A percentile compares a stretch with the other conserved stretches of the same genome.
phyloP scores from a whole-genome alignment of 2,329 filamentous ascomycete genomes.

The Penicillium hordei region DNA sequence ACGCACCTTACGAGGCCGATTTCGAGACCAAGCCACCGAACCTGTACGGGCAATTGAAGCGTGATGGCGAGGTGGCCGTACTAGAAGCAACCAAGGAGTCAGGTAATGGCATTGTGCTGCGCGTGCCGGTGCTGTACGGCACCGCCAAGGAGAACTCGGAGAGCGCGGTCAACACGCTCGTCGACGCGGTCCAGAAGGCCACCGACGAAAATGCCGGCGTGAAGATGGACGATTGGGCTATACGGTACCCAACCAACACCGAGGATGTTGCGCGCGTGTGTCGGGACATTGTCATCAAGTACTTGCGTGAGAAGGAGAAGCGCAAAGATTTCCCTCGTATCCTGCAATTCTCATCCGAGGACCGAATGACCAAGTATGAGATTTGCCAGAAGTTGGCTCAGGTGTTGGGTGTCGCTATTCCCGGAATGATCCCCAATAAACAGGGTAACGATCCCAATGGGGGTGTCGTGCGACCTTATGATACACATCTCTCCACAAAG shows the following conservation, averaged over 20 bases:
- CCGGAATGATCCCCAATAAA: slow-evolving; percentile 64
- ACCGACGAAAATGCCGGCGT: slow-evolving; percentile 62
- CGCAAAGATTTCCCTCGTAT: slow-evolving; percentile 62
- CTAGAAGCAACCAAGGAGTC: slow-evolving; percentile 58
- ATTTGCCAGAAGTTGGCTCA: slow-evolving; percentile 77
- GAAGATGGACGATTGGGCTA: slow-evolving; percentile 82
- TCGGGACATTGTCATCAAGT: slow-evolving; percentile 70
- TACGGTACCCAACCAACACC: slow-evolving; percentile 84
- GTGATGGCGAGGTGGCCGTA: slow-evolving; percentile 69
- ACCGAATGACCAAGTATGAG: slow-evolving; percentile 84
- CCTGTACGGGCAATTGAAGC: slow-evolving; percentile 73
- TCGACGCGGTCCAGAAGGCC: slow-evolving; percentile 73
- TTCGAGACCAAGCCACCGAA: slow-evolving; percentile 70
- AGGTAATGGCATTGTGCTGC: slow-evolving; percentile 66
- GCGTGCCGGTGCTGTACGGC: slow-evolving; percentile 84
- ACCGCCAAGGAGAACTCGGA: slow-evolving; percentile 68
- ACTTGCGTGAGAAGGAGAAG: slow-evolving; percentile 54
- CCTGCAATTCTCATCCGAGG: slow-evolving; percentile 84
- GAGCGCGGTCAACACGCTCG: slow-evolving; percentile 78
- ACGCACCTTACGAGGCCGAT: slow-evolving; percentile 75
- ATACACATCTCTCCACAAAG: slow-evolving; percentile 81
- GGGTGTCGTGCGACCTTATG: slow-evolving; percentile 75
- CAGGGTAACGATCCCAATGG: slow-evolving; percentile 71
- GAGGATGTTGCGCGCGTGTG: slow-evolving; percentile 81
- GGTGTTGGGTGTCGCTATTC: slow-evolving; percentile 72